phyloP scores from a whole-genome alignment of 2,329 filamentous ascomycete genomes.

The Diplodia scrobiculata region DNA sequence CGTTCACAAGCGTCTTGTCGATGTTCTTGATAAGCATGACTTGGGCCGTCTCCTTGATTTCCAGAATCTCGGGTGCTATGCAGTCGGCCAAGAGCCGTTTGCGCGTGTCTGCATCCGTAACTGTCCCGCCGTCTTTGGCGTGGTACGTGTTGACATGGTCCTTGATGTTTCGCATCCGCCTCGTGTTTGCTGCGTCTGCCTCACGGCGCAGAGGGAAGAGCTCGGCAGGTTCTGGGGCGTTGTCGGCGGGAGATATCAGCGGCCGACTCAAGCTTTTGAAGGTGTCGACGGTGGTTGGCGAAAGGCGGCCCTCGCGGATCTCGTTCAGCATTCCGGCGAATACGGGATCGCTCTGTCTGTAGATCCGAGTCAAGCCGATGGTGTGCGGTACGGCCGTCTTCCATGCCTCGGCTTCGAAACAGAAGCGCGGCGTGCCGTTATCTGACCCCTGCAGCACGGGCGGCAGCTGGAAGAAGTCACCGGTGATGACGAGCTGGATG shows the following conservation, averaged over 20 bases:
- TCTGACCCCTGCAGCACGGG: constrained; percentile 46
- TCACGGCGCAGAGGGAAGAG: constrained; percentile 13
- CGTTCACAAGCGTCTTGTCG: constrained; percentile 40
- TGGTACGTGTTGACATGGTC: neutral
- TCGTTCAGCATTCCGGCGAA: constrained; percentile 13
- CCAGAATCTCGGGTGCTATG: neutral
- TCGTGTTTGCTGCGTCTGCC: neutral
- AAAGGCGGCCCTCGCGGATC: constrained; percentile 1
- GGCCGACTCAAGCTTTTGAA: neutral
- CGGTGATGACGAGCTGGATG: constrained; percentile 59
- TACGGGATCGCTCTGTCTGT: constrained; percentile 1
- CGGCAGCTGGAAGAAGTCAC: constrained; percentile 63
- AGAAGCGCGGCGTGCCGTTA: constrained; percentile 47
- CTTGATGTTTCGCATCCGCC: neutral
- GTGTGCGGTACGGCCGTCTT: constrained; percentile 43
- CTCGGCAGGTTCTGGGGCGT: neutral
- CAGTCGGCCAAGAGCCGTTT: constrained; percentile 6
- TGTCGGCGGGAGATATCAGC: neutral
- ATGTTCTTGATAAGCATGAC: constrained; percentile 32
- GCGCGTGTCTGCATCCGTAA: neutral
- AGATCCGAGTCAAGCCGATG: constrained; percentile 12
- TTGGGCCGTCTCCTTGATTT: constrained; percentile 12
- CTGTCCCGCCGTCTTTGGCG: neutral
- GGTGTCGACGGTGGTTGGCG: neutral
- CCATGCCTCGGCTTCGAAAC: constrained; percentile 54